These are phyloP conservation scores for Russula olivacea DNA, from an alignment of 768 basidiomycete species.

Conservation along the genomic window DNA sequence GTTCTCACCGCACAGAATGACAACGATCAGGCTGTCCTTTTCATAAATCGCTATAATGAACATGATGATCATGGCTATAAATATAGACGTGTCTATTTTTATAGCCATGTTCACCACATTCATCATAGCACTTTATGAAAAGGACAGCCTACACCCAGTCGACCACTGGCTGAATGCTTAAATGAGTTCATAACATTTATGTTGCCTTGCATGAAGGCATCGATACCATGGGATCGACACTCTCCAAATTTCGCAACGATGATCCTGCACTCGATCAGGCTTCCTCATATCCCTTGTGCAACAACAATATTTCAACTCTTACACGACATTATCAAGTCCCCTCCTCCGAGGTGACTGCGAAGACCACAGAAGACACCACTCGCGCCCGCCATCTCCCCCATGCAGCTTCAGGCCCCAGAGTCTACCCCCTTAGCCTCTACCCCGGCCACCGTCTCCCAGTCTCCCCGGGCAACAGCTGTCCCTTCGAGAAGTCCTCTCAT, in stretches of 20 bases:
- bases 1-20: neutral
- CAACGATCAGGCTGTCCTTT: too few species aligned
- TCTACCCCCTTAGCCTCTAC: neutral
- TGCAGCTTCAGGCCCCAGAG: too few species aligned
- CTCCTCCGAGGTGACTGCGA: neutral
- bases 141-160: neutral
- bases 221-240: too few species aligned
- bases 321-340: neutral
- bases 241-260: neutral
- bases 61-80: too few species aligned
- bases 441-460: neutral
- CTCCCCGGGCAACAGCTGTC: neutral
- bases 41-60: too few species aligned
- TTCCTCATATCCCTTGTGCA: slow-evolving; percentile 8
- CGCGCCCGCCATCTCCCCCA: too few species aligned
- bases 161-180: neutral
- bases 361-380: neutral
- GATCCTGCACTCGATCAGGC: neutral
- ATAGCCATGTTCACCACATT: too few species aligned
- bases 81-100: too few species aligned
- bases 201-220: too few species aligned
- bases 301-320: neutral
- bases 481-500: neutral
- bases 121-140: too few species aligned
- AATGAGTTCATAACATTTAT: too few species aligned